Base-by-base conservation (phyloP, 352 stramenopile species). In the Globisporangium radiosum region DNA sequence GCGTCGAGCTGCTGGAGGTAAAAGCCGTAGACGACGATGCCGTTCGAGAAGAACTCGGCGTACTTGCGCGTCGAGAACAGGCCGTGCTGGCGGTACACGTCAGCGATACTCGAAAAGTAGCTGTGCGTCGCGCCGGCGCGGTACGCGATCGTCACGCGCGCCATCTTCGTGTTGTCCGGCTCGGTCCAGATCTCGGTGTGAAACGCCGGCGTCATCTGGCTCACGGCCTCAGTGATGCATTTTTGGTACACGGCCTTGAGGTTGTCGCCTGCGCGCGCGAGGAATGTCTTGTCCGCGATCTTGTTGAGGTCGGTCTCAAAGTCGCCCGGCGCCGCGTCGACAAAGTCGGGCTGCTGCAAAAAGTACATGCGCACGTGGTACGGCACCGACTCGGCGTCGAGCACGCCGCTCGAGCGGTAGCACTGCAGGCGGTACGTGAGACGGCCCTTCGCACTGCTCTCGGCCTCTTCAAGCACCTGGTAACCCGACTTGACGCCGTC, bases 321-420 rank as follows among this genome's bases (percentile, higher is more conserved):
- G 58, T 84, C 75, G 15, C 66, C 71, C 38, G 76, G 74, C 47
- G 68, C 82, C 5, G 78, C 69, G 43, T 86, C 69, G 5, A 81
- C 74, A 56, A 77, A 93, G 65, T 90, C 60, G 4, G 84, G 81
- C 63, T 89, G 57, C 59, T 89, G 79, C 50, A 93, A 56, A 63
- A 93, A 93, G 67, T 93, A 93, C 73, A 93, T 87, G 64, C 84
- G 81, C 62, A 93, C 80, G 66, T 93, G 84, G 56, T 81, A 91
- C 4, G 83, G 83, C 57, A 93, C 80, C 13, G 75, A 57, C n/a
- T 70, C 59, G 4, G 81, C 62, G 65, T 93, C 83, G n/a, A 93
- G 63, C 64, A 93, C 78, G 40, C 83, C 83, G 55, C 70, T 85
- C 14, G 79, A 89, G 57, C 84, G 84, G 75, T 93, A 93, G 80